These are phyloP conservation scores for Jacaranda copaia DNA, from an alignment of 257 asterid species.

Conservation along the genomic window DNA sequence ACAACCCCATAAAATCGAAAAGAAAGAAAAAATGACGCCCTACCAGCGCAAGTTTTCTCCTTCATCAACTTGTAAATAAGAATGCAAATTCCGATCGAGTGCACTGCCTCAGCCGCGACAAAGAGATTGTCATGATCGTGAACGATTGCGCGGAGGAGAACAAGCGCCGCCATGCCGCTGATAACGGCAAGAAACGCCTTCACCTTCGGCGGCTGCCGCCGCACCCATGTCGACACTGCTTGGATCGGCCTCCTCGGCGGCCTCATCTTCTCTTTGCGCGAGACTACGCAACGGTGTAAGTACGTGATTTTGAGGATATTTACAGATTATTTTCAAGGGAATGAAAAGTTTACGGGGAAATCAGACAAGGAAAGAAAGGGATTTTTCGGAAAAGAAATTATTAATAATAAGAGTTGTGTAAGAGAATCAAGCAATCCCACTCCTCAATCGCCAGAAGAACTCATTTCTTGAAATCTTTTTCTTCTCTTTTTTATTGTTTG, in stretches of 20 bases:
- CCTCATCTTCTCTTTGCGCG: conserved; percentile 49
- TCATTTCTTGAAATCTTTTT: too few relatives aligned
- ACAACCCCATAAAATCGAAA: neutral
- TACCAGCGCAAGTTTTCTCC: conserved; percentile 98
- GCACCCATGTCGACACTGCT: conserved; percentile 71
- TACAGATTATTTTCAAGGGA: conserved; percentile 5
- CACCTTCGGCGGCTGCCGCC: conserved; percentile 95
- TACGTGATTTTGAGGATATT: conserved; percentile 15
- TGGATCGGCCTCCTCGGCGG: conserved; percentile 86
- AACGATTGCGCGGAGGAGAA: conserved; percentile 84
- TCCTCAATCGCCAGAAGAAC: too few relatives aligned
- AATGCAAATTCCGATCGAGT: conserved; percentile 81
- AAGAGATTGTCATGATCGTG: conserved; percentile 96
- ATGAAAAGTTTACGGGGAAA: conserved; percentile 16
- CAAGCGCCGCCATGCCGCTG: conserved; percentile 86
- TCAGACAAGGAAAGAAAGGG: neutral
- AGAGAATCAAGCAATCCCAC: neutral
- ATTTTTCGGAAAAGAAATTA: neutral
- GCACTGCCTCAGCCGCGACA: conserved; percentile 96
- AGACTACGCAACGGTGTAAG: neutral
- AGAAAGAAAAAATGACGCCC: neutral
- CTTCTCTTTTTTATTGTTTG: too few relatives aligned
- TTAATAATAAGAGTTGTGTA: neutral
- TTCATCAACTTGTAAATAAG: conserved; percentile 89
- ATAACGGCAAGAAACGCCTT: conserved; percentile 87